Percentiles rank a stretch among this genome's conserved stretches.
These are phyloP conservation scores for Daedaleopsis nitida DNA, from an alignment of 768 basidiomycete genomes.

Conservation along the genomic window DNA sequence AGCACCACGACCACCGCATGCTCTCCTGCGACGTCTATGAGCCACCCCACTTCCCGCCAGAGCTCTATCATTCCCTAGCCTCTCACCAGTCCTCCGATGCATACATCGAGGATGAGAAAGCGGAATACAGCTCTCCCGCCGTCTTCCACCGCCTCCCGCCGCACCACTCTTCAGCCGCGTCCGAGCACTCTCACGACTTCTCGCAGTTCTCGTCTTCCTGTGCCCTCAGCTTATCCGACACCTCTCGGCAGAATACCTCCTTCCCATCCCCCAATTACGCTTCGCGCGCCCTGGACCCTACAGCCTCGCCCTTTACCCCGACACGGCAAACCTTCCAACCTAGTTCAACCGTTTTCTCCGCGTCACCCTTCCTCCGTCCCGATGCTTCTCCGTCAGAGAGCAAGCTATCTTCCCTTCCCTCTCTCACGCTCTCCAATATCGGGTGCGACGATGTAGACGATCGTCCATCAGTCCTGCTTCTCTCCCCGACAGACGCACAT, in stretches of 20 bases:
- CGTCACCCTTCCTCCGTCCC: constrained; percentile 17
- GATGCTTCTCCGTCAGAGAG: constrained; percentile 18
- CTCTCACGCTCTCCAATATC: constrained; percentile 25
- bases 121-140: constrained; percentile 7
- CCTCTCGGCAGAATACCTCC: constrained; percentile 27
- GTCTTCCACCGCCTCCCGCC: constrained; percentile 8
- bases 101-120: constrained; percentile 5
- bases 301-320: constrained; percentile 24
- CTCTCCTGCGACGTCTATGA: constrained; percentile 27
- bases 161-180: constrained; percentile 12
- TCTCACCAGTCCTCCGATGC: neutral
- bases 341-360: constrained; percentile 17
- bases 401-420: constrained; percentile 26
- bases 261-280: constrained; percentile 22
- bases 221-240: constrained; percentile 26
- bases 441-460: constrained; percentile 18
- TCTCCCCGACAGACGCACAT: constrained; percentile 9
- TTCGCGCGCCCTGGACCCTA: constrained; percentile 17
- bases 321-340: constrained; percentile 22
- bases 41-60: constrained; percentile 17
- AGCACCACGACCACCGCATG: constrained; percentile 31
- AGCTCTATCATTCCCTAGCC: constrained; percentile 10
- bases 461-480: constrained; percentile 18
- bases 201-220: constrained; percentile 20
- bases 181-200: constrained; percentile 21